Percentiles rank a stretch among this genome's conserved stretches.
phyloP scores from a whole-genome alignment of 2,329 filamentous ascomycete genomes.

The Microdochium nivale region DNA sequence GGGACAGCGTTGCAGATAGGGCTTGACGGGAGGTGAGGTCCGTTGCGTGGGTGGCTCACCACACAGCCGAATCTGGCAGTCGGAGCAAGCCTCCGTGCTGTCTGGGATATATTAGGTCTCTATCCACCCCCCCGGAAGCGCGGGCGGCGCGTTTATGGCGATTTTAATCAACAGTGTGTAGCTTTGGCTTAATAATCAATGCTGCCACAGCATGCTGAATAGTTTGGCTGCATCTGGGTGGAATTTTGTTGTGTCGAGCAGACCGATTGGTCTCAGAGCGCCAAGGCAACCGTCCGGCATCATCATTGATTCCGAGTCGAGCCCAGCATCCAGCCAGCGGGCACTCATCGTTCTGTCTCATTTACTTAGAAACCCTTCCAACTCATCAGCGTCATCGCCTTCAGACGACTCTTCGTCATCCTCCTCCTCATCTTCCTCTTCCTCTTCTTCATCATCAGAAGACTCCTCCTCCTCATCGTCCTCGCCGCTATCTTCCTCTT shows the following conservation, averaged over 20 bases:
- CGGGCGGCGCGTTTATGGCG: not conserved
- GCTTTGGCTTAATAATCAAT: not conserved
- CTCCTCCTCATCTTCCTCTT: constrained; percentile 33
- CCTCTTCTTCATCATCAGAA: constrained; percentile 35
- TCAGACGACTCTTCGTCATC: constrained; percentile 29
- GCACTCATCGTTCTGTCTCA: not conserved
- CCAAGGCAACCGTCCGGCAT: no score
- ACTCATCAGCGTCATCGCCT: constrained; percentile 31
- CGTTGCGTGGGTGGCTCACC: no score
- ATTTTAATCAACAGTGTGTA: not conserved
- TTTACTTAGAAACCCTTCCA: constrained; percentile 16
- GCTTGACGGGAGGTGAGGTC: no score
- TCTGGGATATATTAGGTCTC: not conserved
- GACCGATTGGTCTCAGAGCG: no score
- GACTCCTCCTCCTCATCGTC: constrained; percentile 43
- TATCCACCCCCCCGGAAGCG: not conserved
- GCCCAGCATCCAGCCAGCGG: no score
- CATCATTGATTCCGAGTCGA: no score
- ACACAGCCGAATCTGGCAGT: not conserved
- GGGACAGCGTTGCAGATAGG: no score
- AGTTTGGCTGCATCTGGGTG: no score
- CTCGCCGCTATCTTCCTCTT: constrained; percentile 41
- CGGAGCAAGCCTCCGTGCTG: not conserved
- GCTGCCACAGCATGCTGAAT: no score
- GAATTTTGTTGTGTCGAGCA: no score